A percentile compares a stretch with the other conserved stretches of the same genome.
Conservation (phyloP, 139 green algal genomes). For the Chlamydomonas sp. region DNA sequence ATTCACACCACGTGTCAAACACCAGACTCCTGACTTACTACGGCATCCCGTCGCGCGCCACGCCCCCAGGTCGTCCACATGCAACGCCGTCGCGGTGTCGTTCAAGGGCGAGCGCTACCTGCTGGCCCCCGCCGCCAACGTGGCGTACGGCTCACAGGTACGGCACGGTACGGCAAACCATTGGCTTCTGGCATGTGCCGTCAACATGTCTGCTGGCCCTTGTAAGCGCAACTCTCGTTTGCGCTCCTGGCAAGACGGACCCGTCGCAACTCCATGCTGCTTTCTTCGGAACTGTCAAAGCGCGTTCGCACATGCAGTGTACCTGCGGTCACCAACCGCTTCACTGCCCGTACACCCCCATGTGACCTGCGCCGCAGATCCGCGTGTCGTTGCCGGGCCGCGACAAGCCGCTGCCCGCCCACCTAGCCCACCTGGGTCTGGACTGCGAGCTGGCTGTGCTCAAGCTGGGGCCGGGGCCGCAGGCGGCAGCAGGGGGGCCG, state of each 20-base stretch:
- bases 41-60: background rate
- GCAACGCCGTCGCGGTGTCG: slow-evolving; percentile 35
- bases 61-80: slow-evolving; percentile 7
- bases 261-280: no score
- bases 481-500: background rate
- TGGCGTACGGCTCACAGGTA: slow-evolving; percentile 44
- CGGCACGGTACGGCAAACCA: background rate
- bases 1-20: background rate
- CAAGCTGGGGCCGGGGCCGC: background rate
- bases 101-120: slow-evolving; percentile 37
- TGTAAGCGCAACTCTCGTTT: no score
- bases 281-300: no score
- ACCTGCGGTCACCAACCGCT: background rate
- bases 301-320: background rate
- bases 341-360: background rate
- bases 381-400: slow-evolving; percentile 30
- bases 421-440: slow-evolving; percentile 31
- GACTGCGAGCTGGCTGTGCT: slow-evolving; percentile 50
- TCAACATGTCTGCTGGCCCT: no score
- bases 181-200: no score
- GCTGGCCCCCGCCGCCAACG: slow-evolving; percentile 36
- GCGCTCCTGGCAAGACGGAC: no score
- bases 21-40: background rate
- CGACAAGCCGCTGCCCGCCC: slow-evolving; percentile 37
- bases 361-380: slow-evolving; percentile 17